Conservation (phyloP, 805 yeast genomes). For the Maudiozyma saulgeensis region DNA sequence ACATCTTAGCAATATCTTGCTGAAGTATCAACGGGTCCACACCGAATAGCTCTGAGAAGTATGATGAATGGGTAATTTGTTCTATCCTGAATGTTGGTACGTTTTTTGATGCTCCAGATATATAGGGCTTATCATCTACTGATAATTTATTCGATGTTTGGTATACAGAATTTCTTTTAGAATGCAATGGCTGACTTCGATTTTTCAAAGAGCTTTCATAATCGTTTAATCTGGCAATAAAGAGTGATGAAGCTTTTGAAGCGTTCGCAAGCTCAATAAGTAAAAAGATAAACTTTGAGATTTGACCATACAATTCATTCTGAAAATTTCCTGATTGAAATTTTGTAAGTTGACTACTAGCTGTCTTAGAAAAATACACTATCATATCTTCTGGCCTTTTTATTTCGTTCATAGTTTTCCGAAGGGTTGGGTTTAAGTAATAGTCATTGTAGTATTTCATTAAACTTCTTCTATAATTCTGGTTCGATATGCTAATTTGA, state of each 20-base stretch:
- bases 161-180: background rate
- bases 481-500: constrained; percentile 27
- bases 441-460: constrained; percentile 55
- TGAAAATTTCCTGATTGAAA: constrained; percentile 23
- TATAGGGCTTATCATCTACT: background rate
- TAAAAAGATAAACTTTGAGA: constrained; percentile 18
- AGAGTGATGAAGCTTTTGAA: constrained; percentile 5
- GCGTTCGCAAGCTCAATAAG: constrained; percentile 12
- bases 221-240: constrained; percentile 35
- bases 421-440: constrained; percentile 34
- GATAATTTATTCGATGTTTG: background rate
- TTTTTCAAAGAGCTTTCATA: constrained; percentile 24
- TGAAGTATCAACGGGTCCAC: constrained; percentile 43
- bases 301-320: constrained; percentile 17
- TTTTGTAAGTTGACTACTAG: constrained; percentile 43
- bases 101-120: background rate
- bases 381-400: constrained; percentile 38
- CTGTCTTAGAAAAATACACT: constrained; percentile 42
- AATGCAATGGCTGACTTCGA: background rate
- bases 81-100: constrained; percentile 42
- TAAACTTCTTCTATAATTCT: constrained; percentile 46
- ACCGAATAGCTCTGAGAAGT: constrained; percentile 41
- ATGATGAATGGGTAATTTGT: constrained; percentile 46
- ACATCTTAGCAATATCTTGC: constrained; percentile 37
- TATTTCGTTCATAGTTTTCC: constrained; percentile 23